Evolutionary conservation across 345 rosid genomes (phyloP), one percentile per base, ranked within the genome.

Genomic region (Cardamine occulta): DNA sequence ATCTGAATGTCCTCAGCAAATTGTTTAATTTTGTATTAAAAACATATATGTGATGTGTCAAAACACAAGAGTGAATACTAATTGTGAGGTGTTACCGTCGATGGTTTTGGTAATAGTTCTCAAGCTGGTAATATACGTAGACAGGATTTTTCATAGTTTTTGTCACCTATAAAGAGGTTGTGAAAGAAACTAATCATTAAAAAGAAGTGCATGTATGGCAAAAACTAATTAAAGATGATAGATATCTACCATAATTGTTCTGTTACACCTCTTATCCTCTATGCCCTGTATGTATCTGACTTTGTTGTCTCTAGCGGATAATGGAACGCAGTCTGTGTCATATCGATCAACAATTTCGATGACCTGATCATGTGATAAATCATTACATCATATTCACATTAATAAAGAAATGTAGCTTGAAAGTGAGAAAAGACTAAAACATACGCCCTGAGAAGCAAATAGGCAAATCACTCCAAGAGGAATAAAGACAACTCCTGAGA

Each of bases 81-180:
- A 44, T 40, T 17, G 21, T 11, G 17, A 49, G 52, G 37, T 23
- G 13, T 45, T 84, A 90, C 95, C 98, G 85, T 71, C 95, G 91
- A 80, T 93, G 98, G 77, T 93, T 93, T 84, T 93, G 98, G 82
- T 90, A 93, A 79, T 86, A 93, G 83, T 90, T 90, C 79, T 93
- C 94, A 39, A 93, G 96, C 82, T 93, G 94, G 85, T 93, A 93
- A 79, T 93, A 93, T 10, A 90, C 85, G 64, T 85, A 88, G 52
- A 92, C 79, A 51, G 98, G 96, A 39, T 72, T 61, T 83, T 86
- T 89, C 98, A 93, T 93, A 26, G 0, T 80, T 86, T 87, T 90
- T 8, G 78, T 63, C 77, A 93, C 90, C 96, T 72, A 32, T 57
- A n/a, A 51, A 6, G 6, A 28, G 48, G 40, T 4, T 31, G 63